Percentiles rank a stretch among this genome's conserved stretches.
phyloP scores from a whole-genome alignment of 2,329 filamentous ascomycete species.

The Aureobasidium uvarum region DNA sequence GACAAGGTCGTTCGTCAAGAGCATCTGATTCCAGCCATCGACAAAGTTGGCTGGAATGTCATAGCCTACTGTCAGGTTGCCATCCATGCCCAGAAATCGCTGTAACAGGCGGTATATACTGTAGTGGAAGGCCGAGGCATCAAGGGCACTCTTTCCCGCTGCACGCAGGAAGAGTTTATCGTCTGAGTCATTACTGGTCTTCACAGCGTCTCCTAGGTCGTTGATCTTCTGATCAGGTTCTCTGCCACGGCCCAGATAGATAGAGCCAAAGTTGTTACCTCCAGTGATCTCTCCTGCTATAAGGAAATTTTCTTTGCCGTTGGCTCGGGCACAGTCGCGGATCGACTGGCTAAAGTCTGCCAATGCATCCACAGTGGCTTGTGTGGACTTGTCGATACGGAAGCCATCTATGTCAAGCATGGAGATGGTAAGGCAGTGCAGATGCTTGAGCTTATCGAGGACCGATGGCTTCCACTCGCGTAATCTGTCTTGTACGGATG shows the following conservation, averaged over 20 bases:
- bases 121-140: constrained; percentile 63
- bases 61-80: constrained; percentile 51
- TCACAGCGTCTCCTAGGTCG: constrained; percentile 51
- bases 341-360: constrained; percentile 58
- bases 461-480: constrained; percentile 63
- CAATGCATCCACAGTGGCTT: constrained; percentile 61
- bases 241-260: constrained; percentile 62
- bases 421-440: constrained; percentile 62
- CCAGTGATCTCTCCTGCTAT: constrained; percentile 64
- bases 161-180: constrained; percentile 53
- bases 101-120: constrained; percentile 60
- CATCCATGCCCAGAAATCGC: constrained; percentile 60
- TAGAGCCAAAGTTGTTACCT: constrained; percentile 59
- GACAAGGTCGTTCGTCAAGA: constrained; percentile 58
- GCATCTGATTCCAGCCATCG: constrained; percentile 55
- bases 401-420: constrained; percentile 66
- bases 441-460: constrained; percentile 56
- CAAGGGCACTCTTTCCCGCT: constrained; percentile 54
- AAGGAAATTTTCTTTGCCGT: constrained; percentile 63
- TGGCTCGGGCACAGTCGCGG: constrained; percentile 55
- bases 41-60: constrained; percentile 51
- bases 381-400: constrained; percentile 65
- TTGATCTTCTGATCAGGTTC: constrained; percentile 53
- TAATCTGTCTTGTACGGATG: constrained; percentile 65
- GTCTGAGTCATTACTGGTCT: constrained; percentile 45